Evolutionary conservation across 2,329 filamentous ascomycete species (phyloP).

Genomic region (Cercospora nicotianae): DNA sequence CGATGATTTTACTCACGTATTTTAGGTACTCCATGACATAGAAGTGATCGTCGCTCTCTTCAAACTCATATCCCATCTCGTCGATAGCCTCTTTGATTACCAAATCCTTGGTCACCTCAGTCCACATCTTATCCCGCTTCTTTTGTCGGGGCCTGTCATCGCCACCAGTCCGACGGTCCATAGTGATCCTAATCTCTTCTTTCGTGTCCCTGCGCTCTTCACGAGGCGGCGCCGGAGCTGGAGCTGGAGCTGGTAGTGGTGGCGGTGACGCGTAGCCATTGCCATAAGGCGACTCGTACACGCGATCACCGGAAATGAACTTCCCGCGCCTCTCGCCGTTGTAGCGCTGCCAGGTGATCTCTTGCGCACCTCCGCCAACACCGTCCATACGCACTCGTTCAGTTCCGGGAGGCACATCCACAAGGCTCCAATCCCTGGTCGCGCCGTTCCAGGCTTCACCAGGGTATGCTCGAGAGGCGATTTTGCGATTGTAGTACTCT

Average conservation of each 20-base stretch:
- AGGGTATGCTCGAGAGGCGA: constrained; percentile 65
- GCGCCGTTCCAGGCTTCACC: constrained; percentile 74
- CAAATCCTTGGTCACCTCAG: constrained; percentile 92
- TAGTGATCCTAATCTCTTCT: constrained; percentile 47
- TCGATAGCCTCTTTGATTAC: constrained; percentile 86
- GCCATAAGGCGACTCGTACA: constrained; percentile 48
- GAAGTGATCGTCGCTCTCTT: constrained; percentile 86
- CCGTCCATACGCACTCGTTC: constrained; percentile 82
- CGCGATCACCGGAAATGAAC: constrained; percentile 68
- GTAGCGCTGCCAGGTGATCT: constrained; percentile 76
- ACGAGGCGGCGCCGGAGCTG: constrained; percentile 24
- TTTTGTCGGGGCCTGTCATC: constrained; percentile 26
- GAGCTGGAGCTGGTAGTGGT: constrained; percentile 24
- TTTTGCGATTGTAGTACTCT: constrained; percentile 66
- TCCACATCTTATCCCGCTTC: constrained; percentile 69
- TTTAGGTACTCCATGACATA: constrained; percentile 89
- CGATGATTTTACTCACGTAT: constrained; percentile 65
- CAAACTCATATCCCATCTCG: constrained; percentile 78
- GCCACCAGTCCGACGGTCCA: constrained; percentile 20
- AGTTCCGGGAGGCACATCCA: constrained; percentile 82
- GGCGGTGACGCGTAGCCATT: constrained; percentile 30
- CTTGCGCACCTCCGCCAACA: constrained; percentile 69
- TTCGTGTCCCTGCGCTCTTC: constrained; percentile 46
- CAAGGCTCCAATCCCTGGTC: constrained; percentile 75
- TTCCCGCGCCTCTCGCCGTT: constrained; percentile 73